Conservation (phyloP, 2,329 filamentous ascomycete species). For the Diaporthe citrichinensis region DNA sequence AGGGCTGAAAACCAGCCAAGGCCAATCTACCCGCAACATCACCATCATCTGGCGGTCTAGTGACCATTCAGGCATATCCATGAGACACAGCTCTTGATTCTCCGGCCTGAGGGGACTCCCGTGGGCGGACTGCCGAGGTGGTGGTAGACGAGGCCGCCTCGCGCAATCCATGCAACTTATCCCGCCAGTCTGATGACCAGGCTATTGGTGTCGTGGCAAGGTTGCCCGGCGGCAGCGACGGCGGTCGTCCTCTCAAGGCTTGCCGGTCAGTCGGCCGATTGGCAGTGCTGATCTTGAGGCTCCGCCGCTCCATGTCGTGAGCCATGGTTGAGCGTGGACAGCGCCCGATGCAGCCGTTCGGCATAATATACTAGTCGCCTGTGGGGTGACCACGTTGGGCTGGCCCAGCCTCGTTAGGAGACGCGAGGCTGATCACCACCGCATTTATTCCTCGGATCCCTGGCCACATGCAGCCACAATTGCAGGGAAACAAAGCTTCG, state of each 20-base stretch:
- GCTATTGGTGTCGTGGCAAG: neutral
- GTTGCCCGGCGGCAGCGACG: constrained; percentile 8
- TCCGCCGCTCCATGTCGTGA: neutral
- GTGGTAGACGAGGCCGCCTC: neutral
- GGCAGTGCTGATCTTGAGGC: constrained; percentile 3
- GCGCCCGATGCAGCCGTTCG: constrained; percentile 4
- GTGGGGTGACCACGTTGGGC: constrained; percentile 8
- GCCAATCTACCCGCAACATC: constrained; percentile 19
- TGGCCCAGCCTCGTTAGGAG: constrained; percentile 18
- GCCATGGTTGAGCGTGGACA: neutral
- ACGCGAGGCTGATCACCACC: constrained; percentile 28
- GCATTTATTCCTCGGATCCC: constrained; percentile 3
- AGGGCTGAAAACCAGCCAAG: constrained; percentile 16
- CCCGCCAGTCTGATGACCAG: constrained; percentile 19
- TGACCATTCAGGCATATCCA: constrained; percentile 21
- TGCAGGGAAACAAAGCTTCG: constrained; percentile 9
- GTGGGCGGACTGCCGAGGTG: constrained; percentile 11
- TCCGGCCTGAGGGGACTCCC: constrained; percentile 22
- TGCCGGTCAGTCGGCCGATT: constrained; percentile 6
- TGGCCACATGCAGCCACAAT: constrained; percentile 23
- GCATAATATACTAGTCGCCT: constrained; percentile 16
- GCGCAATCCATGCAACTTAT: neutral
- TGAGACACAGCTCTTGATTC: neutral
- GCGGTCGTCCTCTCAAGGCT: neutral
- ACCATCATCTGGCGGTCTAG: constrained; percentile 11